Base-by-base conservation (phyloP, 1,284 basidiomycete genomes). In the Mycosarcoma mackinlayi region DNA sequence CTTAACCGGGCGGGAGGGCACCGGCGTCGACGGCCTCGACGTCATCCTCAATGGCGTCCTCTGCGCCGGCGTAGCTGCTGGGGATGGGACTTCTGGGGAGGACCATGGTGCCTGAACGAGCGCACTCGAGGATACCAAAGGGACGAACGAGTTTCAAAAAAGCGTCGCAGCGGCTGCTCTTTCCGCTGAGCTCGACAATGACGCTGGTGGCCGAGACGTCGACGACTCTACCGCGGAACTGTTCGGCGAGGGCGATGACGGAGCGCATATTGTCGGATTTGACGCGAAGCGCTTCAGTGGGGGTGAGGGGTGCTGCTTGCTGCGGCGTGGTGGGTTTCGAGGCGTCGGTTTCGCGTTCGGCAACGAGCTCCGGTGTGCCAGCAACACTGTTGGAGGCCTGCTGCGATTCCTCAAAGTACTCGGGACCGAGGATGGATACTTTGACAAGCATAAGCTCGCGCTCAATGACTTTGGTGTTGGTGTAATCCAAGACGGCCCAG, bases 351-450 rank as follows among this genome's bases (percentile, higher is more conserved):
- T 76, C 73, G 7, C 75, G 51, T 51, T 78, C 78, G 13, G 71
- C 70, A 14, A 79, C 51, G 34, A 75, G 46, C 38, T 81, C 80
- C 5, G 79, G 76, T 3, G 59, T 48, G 16, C 31, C 35, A 9
- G 61, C 64, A 1, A 57, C 53, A 23, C 38, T 54, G 35, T 25
- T 49, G 18, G 58, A 34, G 14, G 63, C 63, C 45, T 63, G 54
- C 37, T 79, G 75, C 4, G 66, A 61, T 45, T 73, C 67, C 76
- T 94, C 92, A 78, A 97, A 90, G 84, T 97, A 98, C 83, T 99
- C 96, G 14, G 95, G 93, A 2, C 96, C 96, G 27, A 99, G 89
- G 79, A 95, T 95, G 57, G 94, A 97, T 7, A 98, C 88, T 80
- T 95, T 95, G 82, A 90, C 91, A 59, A 96, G 89, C 38, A 94